Evolutionary conservation across 2,329 filamentous ascomycete species (phyloP).

Genomic region (Aspergillus sp.): DNA sequence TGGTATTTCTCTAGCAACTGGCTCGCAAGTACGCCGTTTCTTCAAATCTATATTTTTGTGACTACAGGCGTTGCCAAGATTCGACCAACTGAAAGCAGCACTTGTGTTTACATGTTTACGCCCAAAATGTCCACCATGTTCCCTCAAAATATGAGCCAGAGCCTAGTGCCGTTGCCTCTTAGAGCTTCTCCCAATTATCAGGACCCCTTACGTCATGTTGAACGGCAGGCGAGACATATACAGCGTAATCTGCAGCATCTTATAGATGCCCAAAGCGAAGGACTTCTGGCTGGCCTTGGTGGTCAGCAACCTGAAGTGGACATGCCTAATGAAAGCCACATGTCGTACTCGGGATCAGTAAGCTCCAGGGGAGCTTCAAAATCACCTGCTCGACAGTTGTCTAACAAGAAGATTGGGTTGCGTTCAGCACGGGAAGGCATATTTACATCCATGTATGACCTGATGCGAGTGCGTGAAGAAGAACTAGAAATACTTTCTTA

Average conservation of each 20-base stretch:
- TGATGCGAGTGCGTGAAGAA: slow-evolving; percentile 57
- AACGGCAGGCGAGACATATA: slow-evolving; percentile 54
- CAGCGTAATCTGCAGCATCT: slow-evolving; percentile 59
- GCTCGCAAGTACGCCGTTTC: not conserved
- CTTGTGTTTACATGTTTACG: not conserved
- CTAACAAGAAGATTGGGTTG: slow-evolving; percentile 51
- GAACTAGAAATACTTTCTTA: slow-evolving; percentile 53
- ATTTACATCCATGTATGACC: slow-evolving; percentile 55
- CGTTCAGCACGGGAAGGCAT: slow-evolving; percentile 57
- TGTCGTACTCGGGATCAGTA: slow-evolving; percentile 30
- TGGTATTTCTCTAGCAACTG: not conserved
- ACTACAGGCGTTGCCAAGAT: not conserved
- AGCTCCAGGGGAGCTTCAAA: slow-evolving; percentile 35
- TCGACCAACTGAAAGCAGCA: not conserved
- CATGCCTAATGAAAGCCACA: slow-evolving; percentile 48
- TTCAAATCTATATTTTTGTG: not conserved
- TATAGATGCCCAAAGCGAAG: slow-evolving; percentile 62
- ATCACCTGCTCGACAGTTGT: slow-evolving; percentile 40
- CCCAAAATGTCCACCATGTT: slow-evolving; percentile 33
- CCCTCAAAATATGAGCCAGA: slow-evolving; percentile 23
- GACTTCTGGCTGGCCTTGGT: slow-evolving; percentile 51
- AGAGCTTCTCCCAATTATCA: slow-evolving; percentile 31
- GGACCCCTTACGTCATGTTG: slow-evolving; percentile 50
- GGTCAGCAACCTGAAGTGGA: slow-evolving; percentile 42
- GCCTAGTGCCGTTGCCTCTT: slow-evolving; percentile 30